These are phyloP conservation scores for Chlamydomonas incerta DNA, from an alignment of 139 green algal species.

Conservation along the genomic window DNA sequence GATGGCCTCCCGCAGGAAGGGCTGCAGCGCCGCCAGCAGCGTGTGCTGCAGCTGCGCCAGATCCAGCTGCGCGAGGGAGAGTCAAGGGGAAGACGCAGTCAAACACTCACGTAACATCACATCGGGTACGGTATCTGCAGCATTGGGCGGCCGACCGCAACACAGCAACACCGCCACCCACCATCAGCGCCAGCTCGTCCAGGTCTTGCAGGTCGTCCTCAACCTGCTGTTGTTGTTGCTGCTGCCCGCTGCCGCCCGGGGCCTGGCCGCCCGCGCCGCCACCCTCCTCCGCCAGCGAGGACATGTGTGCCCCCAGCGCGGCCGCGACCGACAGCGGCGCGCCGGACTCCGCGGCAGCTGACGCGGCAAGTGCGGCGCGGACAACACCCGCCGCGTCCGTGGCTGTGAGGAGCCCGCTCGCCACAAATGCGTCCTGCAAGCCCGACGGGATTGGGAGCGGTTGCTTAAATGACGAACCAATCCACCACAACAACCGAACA, in stretches of 20 bases:
- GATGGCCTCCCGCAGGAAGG: slow-evolving; percentile 29
- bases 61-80: slow-evolving; percentile 4
- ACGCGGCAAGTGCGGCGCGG: neutral
- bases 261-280: neutral
- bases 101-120: neutral
- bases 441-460: neutral
- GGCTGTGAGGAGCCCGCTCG: slow-evolving; percentile 4
- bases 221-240: no score
- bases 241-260: neutral
- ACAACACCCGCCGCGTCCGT: slow-evolving; percentile 1
- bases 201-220: slow-evolving; percentile 10
- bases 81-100: neutral
- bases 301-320: no score
- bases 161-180: neutral
- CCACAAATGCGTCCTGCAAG: slow-evolving; percentile 5
- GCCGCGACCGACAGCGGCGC: no score
- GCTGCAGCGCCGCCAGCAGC: slow-evolving; percentile 23
- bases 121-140: no score
- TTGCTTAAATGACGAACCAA: no score
- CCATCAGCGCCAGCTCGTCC: slow-evolving; percentile 29
- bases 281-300: neutral
- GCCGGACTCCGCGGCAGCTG: neutral
- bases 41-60: slow-evolving; percentile 35
- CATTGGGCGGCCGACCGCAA: no score
- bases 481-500: no score